These are phyloP conservation scores for Globisporangium sylvaticum DNA, from an alignment of 352 stramenopile species.

Conservation along the genomic window DNA sequence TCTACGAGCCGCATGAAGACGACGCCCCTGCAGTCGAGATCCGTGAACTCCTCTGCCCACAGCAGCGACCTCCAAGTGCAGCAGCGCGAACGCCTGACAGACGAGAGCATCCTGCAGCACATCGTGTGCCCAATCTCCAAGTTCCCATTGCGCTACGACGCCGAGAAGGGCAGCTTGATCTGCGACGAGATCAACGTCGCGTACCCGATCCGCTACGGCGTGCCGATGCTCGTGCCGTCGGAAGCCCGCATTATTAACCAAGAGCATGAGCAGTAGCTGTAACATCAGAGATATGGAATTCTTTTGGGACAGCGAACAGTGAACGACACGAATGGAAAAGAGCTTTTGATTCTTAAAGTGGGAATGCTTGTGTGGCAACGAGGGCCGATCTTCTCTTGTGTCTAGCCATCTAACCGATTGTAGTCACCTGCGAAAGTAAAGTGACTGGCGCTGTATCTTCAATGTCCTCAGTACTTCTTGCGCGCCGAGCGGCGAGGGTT, in stretches of 20 bases:
- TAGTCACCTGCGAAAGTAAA: not conserved
- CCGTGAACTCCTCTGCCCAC: not conserved
- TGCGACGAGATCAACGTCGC: slow-evolving; percentile 81
- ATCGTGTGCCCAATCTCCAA: slow-evolving; percentile 87
- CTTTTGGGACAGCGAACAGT: not conserved
- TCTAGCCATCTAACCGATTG: not conserved
- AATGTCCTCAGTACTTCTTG: slow-evolving; percentile 48
- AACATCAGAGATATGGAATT: no score
- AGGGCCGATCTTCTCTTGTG: no score
- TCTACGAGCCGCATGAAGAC: not conserved
- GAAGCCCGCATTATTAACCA: slow-evolving; percentile 65
- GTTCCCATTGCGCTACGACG: slow-evolving; percentile 71
- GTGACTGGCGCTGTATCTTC: not conserved
- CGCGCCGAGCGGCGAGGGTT: slow-evolving; percentile 69
- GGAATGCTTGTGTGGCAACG: not conserved
- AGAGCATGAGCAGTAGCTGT: slow-evolving; percentile 4
- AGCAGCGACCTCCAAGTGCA: slow-evolving; percentile 9
- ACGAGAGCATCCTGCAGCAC: slow-evolving; percentile 74
- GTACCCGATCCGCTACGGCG: slow-evolving; percentile 77
- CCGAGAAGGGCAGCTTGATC: slow-evolving; percentile 51
- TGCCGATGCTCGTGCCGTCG: slow-evolving; percentile 68
- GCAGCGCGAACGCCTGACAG: slow-evolving; percentile 26
- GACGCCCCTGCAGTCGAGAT: not conserved
- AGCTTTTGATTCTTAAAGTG: not conserved
- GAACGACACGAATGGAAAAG: not conserved